Base-by-base conservation (phyloP, 805 yeast species). In the Yarrowia keelungensis region DNA sequence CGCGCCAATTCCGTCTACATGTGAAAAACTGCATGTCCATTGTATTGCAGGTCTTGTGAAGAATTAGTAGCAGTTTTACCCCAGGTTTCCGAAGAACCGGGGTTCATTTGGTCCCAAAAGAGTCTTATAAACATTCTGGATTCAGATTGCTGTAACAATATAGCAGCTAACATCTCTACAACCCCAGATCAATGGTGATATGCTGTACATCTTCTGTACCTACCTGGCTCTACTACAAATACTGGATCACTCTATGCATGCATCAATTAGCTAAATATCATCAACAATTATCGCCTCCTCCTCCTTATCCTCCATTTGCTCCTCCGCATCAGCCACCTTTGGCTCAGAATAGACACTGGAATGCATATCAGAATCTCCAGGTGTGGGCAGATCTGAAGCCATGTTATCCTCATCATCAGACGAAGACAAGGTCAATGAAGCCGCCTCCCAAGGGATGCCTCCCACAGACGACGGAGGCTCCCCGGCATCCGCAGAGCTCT, bases 301-400 rank as follows among this genome's bases (percentile, higher is more conserved):
- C 3, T 59, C 65, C 19, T 19, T 35, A 2, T 43, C 51, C 15
- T 59, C 65, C 8, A 12, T 35, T 10, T 14, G 39, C 5, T 35
- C 42, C 35, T 35, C 42, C 41, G 38, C 16, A 26, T 53, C 59
- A 8, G 15, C 50, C 42, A 59, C 51, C 59, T 53, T 53, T 16
- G 59, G 59, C 46, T 43, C 51, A n/a, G 65, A 45, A 16, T 59
- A 45, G 5, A 45, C 65, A 59, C 65, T 59, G 51, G 65, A 59
- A 32, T 59, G 51, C 65, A 59, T 59, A 32, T 59, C 65, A n/a
- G 65, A 59, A 45, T 59, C 65, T 14, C 51, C 65, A 35, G 65
- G 65, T 3, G 65, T 59, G 14, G 65, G 65, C 42, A 59, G 14
- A 16, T 59, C 65, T 15, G 42, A 32, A 35, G 51, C 65, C 51